A percentile compares a stretch with the other conserved stretches of the same genome.
These are phyloP conservation scores for Hyphopichia khmerensis DNA, from an alignment of 1,139 yeast genomes.

Conservation along the genomic window DNA sequence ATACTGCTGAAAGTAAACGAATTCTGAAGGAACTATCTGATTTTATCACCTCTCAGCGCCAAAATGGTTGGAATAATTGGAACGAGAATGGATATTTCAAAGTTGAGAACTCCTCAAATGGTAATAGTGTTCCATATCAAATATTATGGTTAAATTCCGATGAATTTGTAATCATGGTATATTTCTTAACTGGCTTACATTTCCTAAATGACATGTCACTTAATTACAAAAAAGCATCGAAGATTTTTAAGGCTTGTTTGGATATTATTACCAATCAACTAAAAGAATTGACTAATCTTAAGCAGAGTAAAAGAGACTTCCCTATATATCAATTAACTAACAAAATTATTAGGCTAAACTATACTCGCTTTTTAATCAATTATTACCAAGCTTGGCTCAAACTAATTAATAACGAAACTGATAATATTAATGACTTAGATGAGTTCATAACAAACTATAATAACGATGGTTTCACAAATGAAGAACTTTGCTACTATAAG, in stretches of 20 bases:
- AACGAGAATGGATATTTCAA: conserved; percentile 21
- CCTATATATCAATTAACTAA: conserved; percentile 18
- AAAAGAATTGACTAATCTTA: conserved; percentile 14
- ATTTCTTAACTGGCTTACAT: conserved; percentile 40
- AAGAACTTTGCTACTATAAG: conserved; percentile 32
- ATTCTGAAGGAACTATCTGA: conserved; percentile 23
- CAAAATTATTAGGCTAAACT: conserved; percentile 20
- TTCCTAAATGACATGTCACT: conserved; percentile 9
- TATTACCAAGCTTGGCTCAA: conserved; percentile 35
- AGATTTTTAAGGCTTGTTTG: conserved; percentile 35
- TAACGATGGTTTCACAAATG: conserved; percentile 25
- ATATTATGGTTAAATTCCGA: conserved; percentile 41
- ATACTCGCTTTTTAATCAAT: conserved; percentile 22
- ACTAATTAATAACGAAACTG: conserved; percentile 27
- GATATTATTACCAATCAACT: conserved; percentile 28
- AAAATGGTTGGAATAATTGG: conserved; percentile 23
- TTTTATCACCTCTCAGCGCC: conserved; percentile 23
- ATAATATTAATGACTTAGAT: conserved; percentile 22
- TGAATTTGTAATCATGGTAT: conserved; percentile 41
- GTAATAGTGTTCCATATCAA: conserved; percentile 8
- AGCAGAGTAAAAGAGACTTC: conserved; percentile 11
- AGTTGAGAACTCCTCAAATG: conserved; percentile 8
- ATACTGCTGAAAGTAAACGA: conserved; percentile 17
- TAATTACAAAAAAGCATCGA: conserved; percentile 25
- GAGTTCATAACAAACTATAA: conserved; percentile 35